Evolutionary conservation across 108 stramenopile genomes (phyloP), one percentile per base, ranked within the genome.

Genomic region (Skeletonema grethae): DNA sequence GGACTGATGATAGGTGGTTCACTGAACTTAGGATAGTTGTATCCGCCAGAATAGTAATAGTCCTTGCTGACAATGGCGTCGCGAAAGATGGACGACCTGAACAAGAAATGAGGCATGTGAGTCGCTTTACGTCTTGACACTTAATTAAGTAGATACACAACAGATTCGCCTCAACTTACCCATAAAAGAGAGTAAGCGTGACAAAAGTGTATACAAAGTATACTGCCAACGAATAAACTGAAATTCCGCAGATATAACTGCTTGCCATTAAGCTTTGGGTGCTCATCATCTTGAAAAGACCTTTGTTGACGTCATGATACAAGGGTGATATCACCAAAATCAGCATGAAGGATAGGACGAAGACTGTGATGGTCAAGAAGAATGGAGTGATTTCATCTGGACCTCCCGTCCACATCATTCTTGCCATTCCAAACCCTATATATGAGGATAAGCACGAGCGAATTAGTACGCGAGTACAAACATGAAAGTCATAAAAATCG

Each of bases 251-350:
- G 50, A 85, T 18, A 72, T 67, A 88, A 22, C 80, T 71, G 15
- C 36, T 46, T 15, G 69, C 41, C 67, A 85, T 16, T 60, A 88
- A 61, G 31, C 84, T 75, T 48, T 88, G 87, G 5, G 67, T 57
- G 13, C 32, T 20, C 65, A 85, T 77, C 71, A 85, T 72, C 62
- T 88, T 67, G 69, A 83, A 88, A 38, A 77, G 61, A 20, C 82
- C 82, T 12, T n/a, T 24, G 32, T 59, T 32, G 11, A 72, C 35
- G 38, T 88, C 87, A 16, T 45, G 39, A 53, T 88, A 84, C 10
- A 88, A 63, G 1, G 87, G 82, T 11, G 75, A 34, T 11, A 87
- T 72, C 4, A 84, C 45, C 18, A 35, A 57, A 24, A 84, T 63
- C 32, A 87, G 38, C 41, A 82, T 75, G 43, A 82, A 41, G 0